Percentiles rank a stretch among this genome's conserved stretches.
Conservation (phyloP, 148 eudicot species). For the Limonium bicolor region DNA sequence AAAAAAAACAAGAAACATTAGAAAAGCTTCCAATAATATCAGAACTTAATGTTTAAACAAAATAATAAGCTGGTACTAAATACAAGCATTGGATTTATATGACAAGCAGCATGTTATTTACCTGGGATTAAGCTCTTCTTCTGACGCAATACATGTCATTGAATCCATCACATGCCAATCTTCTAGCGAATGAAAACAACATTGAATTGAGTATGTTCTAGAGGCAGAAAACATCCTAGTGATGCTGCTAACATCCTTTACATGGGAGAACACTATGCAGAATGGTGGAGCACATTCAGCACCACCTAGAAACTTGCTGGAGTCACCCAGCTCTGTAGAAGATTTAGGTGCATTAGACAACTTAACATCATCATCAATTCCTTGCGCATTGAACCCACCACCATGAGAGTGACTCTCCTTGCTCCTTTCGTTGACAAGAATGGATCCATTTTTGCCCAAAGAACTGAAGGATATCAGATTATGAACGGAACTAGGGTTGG, state of each 20-base stretch:
- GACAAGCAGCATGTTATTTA: conserved; percentile 14
- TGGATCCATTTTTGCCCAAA: not conserved
- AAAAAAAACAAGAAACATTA: not conserved
- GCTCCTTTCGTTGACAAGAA: conserved; percentile 1
- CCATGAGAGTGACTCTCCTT: conserved; percentile 1
- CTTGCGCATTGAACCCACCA: not conserved
- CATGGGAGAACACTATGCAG: conserved; percentile 37
- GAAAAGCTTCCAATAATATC: not conserved
- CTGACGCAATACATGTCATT: conserved; percentile 23
- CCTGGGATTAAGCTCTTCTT: conserved; percentile 40
- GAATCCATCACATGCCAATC: conserved; percentile 21
- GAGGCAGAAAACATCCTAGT: conserved; percentile 33
- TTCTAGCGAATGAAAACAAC: conserved; percentile 16
- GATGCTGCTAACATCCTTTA: conserved; percentile 30
- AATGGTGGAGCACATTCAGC: conserved; percentile 9
- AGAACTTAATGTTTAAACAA: not conserved
- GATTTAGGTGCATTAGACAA: conserved; percentile 8
- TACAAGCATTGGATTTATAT: not conserved
- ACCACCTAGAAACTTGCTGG: conserved; percentile 4
- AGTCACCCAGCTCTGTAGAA: conserved; percentile 4
- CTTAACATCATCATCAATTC: not conserved
- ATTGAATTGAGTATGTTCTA: conserved; percentile 20
- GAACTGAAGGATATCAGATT: conserved; percentile 3
- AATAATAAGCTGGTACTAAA: not conserved
- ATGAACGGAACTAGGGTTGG: conserved; percentile 3